A percentile compares a stretch with the other conserved stretches of the same genome.
phyloP scores from a whole-genome alignment of 306 rosid species.

The Castanospermum australe region DNA sequence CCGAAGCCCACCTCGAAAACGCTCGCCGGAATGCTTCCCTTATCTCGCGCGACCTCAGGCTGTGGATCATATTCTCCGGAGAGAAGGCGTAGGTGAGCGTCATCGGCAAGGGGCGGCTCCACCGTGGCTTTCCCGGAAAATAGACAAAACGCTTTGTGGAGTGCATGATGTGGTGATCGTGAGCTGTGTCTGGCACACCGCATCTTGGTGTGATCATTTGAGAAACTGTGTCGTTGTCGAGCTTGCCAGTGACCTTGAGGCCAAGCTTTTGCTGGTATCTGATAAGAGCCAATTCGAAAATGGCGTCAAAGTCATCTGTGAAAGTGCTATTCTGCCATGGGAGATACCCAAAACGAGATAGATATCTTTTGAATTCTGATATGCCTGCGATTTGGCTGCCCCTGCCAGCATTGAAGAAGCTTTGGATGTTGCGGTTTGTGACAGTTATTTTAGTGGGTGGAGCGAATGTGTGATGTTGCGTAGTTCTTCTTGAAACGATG shows the following conservation, averaged over 20 bases:
- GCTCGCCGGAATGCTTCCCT: slow-evolving; percentile 44
- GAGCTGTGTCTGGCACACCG: slow-evolving; percentile 45
- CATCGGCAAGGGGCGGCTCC: slow-evolving; percentile 66
- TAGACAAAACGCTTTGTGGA: slow-evolving; percentile 40
- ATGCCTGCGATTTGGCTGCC: slow-evolving; percentile 29
- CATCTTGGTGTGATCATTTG: slow-evolving; percentile 57
- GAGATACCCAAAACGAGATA: slow-evolving; percentile 53
- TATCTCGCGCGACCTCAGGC: slow-evolving; percentile 45
- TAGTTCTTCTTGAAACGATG: slow-evolving; percentile 11
- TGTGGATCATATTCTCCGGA: slow-evolving; percentile 32
- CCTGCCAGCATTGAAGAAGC: slow-evolving; percentile 21
- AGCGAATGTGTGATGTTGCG: not conserved
- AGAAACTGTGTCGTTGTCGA: slow-evolving; percentile 43
- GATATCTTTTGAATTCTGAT: slow-evolving; percentile 48
- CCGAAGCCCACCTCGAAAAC: slow-evolving; percentile 63
- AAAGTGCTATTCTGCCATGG: not conserved
- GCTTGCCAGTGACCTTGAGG: slow-evolving; percentile 51
- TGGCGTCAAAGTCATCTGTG: slow-evolving; percentile 32
- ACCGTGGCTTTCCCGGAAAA: slow-evolving; percentile 75
- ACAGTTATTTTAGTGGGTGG: slow-evolving; percentile 8
- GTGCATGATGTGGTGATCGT: slow-evolving; percentile 3
- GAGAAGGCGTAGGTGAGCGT: slow-evolving; percentile 66
- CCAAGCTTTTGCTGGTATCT: slow-evolving; percentile 53
- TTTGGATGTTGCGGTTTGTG: not conserved
- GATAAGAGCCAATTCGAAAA: slow-evolving; percentile 34